phyloP scores from a whole-genome alignment of 805 yeast genomes.

The Yamadazyma sp. region DNA sequence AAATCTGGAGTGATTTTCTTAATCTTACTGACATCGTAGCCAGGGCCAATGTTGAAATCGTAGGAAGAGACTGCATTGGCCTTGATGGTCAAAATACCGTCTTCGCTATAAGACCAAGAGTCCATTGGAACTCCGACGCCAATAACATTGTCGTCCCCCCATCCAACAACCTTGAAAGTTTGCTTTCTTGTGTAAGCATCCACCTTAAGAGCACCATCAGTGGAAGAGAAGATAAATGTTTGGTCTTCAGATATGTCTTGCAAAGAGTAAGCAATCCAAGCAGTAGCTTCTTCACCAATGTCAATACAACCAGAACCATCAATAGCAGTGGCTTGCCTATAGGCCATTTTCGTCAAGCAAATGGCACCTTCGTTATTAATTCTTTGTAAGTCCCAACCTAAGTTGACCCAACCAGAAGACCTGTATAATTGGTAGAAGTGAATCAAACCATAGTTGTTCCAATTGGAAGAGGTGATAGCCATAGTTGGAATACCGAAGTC shows the following conservation, averaged over 20 bases:
- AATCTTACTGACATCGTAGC: constrained; percentile 19
- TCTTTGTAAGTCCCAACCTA: constrained; percentile 19
- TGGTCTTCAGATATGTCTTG: constrained; percentile 16
- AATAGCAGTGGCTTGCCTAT: constrained; percentile 21
- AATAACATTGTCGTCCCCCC: constrained; percentile 28
- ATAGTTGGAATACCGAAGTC: constrained; percentile 19
- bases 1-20: constrained; percentile 17
- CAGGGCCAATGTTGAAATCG: constrained; percentile 23
- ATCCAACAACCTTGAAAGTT: constrained; percentile 25
- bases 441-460: constrained; percentile 23
- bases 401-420: constrained; percentile 21
- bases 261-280: constrained; percentile 18
- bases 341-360: constrained; percentile 23
- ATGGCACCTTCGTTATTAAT: constrained; percentile 24
- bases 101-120: constrained; percentile 13
- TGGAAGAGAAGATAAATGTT: constrained; percentile 18
- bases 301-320: constrained; percentile 27
- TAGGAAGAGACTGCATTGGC: constrained; percentile 15
- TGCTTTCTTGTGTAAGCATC: constrained; percentile 20
- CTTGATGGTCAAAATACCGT: constrained; percentile 15
- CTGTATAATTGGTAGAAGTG: constrained; percentile 23
- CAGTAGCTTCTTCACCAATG: constrained; percentile 18
- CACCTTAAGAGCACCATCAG: constrained; percentile 15
- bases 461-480: constrained; percentile 18
- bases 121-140: constrained; percentile 21